Evolutionary conservation across 108 stramenopile species (phyloP).

Genomic region (Chaetoceros muelleri): DNA sequence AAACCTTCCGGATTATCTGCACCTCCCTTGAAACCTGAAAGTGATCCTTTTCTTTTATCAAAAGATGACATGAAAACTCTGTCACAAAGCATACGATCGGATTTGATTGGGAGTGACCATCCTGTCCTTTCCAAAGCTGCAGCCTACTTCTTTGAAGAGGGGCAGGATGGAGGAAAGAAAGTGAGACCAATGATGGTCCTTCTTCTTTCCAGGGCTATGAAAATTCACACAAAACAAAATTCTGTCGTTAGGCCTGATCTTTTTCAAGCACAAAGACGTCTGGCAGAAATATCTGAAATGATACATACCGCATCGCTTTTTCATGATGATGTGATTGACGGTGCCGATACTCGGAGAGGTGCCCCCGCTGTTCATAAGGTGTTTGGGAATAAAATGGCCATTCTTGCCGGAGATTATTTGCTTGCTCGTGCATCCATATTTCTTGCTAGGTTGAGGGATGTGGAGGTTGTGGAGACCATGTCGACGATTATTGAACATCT

Average conservation of each 20-base stretch:
- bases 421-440: constrained; percentile 90
- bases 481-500: constrained; percentile 97
- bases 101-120: constrained; percentile 70
- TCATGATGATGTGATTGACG: constrained; percentile 99
- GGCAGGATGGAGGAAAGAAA: constrained; percentile 68
- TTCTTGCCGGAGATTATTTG: constrained; percentile 97
- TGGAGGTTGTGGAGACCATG: constrained; percentile 94
- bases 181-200: constrained; percentile 82
- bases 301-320: constrained; percentile 96
- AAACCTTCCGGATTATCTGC: constrained; percentile 36
- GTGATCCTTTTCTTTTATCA: constrained; percentile 59
- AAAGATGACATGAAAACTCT: constrained; percentile 50
- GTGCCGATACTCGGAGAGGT: constrained; percentile 88
- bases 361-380: constrained; percentile 82
- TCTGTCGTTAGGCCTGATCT: constrained; percentile 36
- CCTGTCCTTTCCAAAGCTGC: constrained; percentile 79
- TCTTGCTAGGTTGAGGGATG: constrained; percentile 87
- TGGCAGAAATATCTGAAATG: constrained; percentile 98
- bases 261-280: constrained; percentile 73
- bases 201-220: constrained; percentile 66
- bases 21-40: constrained; percentile 19
- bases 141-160: constrained; percentile 61
- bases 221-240: constrained; percentile 27
- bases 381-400: constrained; percentile 98
- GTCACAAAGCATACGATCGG: constrained; percentile 64